These are phyloP conservation scores for Capronia coronata DNA, from an alignment of 2,329 filamentous ascomycete species.

Conservation along the genomic window DNA sequence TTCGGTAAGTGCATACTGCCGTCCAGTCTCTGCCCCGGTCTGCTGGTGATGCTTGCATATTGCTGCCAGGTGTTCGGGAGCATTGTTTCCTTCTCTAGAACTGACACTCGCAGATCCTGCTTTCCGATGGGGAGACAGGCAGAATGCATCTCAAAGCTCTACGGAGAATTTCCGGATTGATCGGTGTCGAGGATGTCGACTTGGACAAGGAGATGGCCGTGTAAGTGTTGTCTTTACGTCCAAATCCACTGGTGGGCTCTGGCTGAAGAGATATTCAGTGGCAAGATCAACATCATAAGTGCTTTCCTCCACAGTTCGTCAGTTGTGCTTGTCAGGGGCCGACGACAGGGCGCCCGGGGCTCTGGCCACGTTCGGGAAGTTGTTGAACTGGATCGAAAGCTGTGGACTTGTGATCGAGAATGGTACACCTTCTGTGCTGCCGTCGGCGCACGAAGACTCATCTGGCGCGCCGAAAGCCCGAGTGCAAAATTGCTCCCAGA, in stretches of 20 bases:
- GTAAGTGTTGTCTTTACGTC: neutral
- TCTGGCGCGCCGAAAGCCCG: constrained; percentile 19
- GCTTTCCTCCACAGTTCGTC: constrained; percentile 17
- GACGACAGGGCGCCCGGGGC: neutral
- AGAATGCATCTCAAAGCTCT: constrained; percentile 20
- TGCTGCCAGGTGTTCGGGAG: too few species aligned
- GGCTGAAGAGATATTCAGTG: too few species aligned
- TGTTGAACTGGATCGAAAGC: constrained; percentile 15
- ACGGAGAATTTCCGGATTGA: constrained; percentile 3
- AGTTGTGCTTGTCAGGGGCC: constrained; percentile 7
- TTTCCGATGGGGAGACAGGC: constrained; percentile 18
- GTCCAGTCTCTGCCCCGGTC: too few species aligned
- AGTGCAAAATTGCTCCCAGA: constrained; percentile 5
- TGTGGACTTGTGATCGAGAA: constrained; percentile 16
- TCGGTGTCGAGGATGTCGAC: neutral
- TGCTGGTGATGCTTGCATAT: too few species aligned
- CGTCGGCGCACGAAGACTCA: constrained; percentile 9
- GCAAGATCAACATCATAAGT: constrained; percentile 21
- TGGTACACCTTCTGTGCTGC: constrained; percentile 17
- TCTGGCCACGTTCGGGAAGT: constrained; percentile 2
- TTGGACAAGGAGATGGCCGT: constrained; percentile 18
- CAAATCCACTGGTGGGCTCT: neutral
- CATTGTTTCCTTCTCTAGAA: neutral
- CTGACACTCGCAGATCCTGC: constrained; percentile 13
- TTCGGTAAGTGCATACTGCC: constrained; percentile 11